phyloP scores from a whole-genome alignment of 2,329 filamentous ascomycete species.

The Septoria petroselini region DNA sequence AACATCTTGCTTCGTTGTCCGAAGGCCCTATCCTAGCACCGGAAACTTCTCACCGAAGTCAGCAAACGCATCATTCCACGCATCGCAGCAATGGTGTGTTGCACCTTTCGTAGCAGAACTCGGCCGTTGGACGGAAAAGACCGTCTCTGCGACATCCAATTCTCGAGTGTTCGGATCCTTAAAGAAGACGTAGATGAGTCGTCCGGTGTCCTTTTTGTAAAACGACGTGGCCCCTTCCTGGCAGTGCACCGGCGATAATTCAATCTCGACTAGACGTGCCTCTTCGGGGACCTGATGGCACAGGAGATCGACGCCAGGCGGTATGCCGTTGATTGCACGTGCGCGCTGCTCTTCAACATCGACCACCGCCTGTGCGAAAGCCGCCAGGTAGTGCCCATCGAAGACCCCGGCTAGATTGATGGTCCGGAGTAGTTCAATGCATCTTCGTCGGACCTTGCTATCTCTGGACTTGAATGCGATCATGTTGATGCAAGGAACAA shows the following conservation, averaged over 20 bases:
- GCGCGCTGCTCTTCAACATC: slow-evolving; percentile 21
- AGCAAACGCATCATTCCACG: too few species aligned
- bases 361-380: slow-evolving; percentile 17
- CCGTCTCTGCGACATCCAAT: slow-evolving; percentile 1
- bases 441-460: slow-evolving; percentile 12
- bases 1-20: not conserved
- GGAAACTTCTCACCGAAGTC: not conserved
- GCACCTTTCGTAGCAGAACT: not conserved
- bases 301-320: slow-evolving; percentile 16
- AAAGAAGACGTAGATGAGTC: slow-evolving; percentile 17
- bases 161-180: slow-evolving; percentile 12
- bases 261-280: slow-evolving; percentile 20
- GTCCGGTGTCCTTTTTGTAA: slow-evolving; percentile 17
- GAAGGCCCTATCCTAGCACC: not conserved
- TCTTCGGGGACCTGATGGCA: slow-evolving; percentile 19
- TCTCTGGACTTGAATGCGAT: slow-evolving; percentile 21
- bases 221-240: slow-evolving; percentile 8
- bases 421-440: slow-evolving; percentile 13
- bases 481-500: slow-evolving; percentile 20
- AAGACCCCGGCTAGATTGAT: slow-evolving; percentile 24
- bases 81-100: not conserved
- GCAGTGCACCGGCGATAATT: slow-evolving; percentile 10
- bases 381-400: slow-evolving; percentile 21
- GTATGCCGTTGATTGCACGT: slow-evolving; percentile 16
- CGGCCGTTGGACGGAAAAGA: not conserved